Evolutionary conservation across 2,329 filamentous ascomycete species (phyloP), one percentile per base, ranked within the genome.

Genomic region (Endothia cerciana): DNA sequence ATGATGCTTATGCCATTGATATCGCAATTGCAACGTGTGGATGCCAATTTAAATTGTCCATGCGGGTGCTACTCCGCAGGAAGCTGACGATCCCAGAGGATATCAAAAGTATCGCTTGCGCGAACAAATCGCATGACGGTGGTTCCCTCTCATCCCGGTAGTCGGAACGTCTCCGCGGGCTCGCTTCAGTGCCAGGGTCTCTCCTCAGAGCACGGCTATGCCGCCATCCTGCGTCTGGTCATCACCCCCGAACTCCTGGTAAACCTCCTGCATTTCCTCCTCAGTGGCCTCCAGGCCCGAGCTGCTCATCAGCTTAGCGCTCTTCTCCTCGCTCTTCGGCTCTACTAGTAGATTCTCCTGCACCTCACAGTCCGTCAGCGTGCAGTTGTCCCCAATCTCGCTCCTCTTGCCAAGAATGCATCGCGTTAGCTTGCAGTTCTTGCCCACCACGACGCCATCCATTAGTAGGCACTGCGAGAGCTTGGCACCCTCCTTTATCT

Each of bases 311-410:
- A 90, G 80, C 72, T 87, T 89, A 70, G 85, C 86, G 69, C 88
- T 85, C 75, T 89, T 90, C 65, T 89, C 87, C 77, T 90, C 87
- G 66, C 87, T 87, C 75, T 79, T 91, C n/a, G 91, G 86, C 73
- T 96, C 94, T 56, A 94, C 89, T 1, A 97, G 85, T 10, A 94
- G 83, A 74, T 94, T 94, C 77, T 97, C 92, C 76, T 97, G 93
- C 5, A 98, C 90, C 78, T 98, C 93, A 72, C 94, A 97, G 68
- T 97, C 92, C 62, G 90, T 93, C 71, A 98, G 78, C n/a, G 88
- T 85, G 6, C 85, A 89, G 10, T 89, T 90, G 57, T 92, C 91
- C n/a, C 94, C 94, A 71, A 99, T 87, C 72, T 91, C 89, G 70
- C 90, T 91, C 68, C 92, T 82, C 73, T 90, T 87, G 4, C 95